Base-by-base conservation (phyloP, 2,329 filamentous ascomycete species). In the Elsinoe australis region DNA sequence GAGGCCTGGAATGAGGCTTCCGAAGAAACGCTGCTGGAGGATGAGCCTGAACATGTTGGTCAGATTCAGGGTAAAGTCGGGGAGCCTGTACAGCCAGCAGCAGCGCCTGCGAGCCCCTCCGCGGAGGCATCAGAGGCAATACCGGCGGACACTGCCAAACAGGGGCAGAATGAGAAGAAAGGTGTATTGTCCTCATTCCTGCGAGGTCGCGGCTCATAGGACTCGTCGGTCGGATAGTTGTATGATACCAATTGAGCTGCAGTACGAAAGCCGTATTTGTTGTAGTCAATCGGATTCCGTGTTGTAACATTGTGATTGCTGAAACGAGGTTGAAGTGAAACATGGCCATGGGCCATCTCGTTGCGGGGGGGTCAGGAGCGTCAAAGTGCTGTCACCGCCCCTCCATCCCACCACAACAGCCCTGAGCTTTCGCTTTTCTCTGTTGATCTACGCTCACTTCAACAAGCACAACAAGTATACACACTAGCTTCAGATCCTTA, bases 371-470 rank as follows among this genome's bases (percentile, higher is more conserved):
- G 28, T 39, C 39, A 44, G 39, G 39, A 44, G 39, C 8, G 39
- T 32, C 39, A 32, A 29, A 44, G 17, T 44, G 39, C 24, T 44
- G 39, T 44, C 39, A 44, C 39, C 39, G 39, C 39, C 39, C 39
- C 39, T 44, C 39, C 28, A 44, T 44, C 39, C 39, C 24, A 44
- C 39, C 6, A 44, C 14, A 44, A 44, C 39, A 44, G 39, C 39
- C 32, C 26, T 26, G 14, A 14, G 10, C 39, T 21, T 21, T 15
- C 12, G 12, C 24, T 32, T 44, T 32, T 6, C 22, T 10, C 26
- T 44, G 7, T 8, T 8, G 7, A 31, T 17, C 10, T 21, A 19
- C 14, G 31, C 17, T 31, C 39, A 19, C 5, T 19, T 32, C 12
- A 10, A 18, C 2, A 24, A 17, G 2, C 22, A 17, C 14, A 5